phyloP scores from a whole-genome alignment of 2,329 filamentous ascomycete species.

The Colletotrichum coccodes region DNA sequence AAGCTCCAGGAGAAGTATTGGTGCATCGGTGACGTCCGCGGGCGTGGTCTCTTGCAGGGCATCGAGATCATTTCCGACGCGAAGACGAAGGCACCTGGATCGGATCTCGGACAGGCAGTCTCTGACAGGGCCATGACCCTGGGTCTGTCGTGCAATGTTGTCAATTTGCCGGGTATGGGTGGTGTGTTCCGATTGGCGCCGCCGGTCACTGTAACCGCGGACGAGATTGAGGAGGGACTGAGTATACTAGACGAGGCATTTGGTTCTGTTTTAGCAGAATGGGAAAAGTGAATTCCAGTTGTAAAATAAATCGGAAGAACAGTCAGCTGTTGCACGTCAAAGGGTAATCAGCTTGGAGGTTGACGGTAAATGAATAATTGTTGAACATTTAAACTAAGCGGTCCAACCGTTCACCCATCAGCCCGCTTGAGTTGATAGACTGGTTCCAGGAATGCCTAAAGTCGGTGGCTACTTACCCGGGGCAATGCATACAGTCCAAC shows the following conservation, averaged over 20 bases:
- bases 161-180: slow-evolving; percentile 56
- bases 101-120: slow-evolving; percentile 54
- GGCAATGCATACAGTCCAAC: no score
- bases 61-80: slow-evolving; percentile 60
- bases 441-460: no score
- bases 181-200: slow-evolving; percentile 63
- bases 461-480: no score
- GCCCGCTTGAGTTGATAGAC: neutral
- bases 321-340: neutral
- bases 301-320: neutral
- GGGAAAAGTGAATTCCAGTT: neutral
- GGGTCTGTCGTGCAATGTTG: slow-evolving; percentile 60
- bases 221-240: slow-evolving; percentile 57
- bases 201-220: slow-evolving; percentile 57
- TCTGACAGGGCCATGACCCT: slow-evolving; percentile 54
- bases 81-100: slow-evolving; percentile 52
- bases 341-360: no score
- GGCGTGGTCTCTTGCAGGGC: slow-evolving; percentile 59
- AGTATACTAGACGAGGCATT: slow-evolving; percentile 62
- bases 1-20: slow-evolving; percentile 58
- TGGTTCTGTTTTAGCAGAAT: slow-evolving; percentile 10
- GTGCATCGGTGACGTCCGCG: slow-evolving; percentile 64
- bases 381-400: neutral
- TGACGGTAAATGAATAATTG: neutral
- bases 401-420: neutral